These are phyloP conservation scores for Dendrobium catenatum DNA, from an alignment of 106 monocot genomes.

Conservation along the genomic window DNA sequence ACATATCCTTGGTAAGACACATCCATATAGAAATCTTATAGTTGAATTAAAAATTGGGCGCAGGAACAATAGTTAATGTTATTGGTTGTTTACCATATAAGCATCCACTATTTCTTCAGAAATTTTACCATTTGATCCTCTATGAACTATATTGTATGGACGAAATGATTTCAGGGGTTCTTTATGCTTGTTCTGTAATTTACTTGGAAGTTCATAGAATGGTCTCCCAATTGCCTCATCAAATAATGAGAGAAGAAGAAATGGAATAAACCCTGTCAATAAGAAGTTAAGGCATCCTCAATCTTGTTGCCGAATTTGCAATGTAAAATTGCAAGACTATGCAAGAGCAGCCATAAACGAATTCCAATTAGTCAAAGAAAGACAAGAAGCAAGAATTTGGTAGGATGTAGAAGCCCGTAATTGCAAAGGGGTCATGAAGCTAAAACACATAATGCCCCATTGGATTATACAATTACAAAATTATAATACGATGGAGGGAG, in stretches of 20 bases:
- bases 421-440: not conserved
- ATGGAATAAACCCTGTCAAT: conserved; percentile 23
- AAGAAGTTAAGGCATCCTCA: not conserved
- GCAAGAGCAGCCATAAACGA: not conserved
- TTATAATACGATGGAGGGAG: too few relatives aligned
- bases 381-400: not conserved
- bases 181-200: conserved; percentile 25
- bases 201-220: conserved; percentile 61
- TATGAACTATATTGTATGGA: conserved; percentile 79
- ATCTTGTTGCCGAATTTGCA: not conserved
- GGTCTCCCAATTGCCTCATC: conserved; percentile 35
- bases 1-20: too few relatives aligned
- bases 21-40: too few relatives aligned
- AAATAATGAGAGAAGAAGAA: conserved; percentile 32
- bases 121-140: conserved; percentile 87
- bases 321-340: not conserved
- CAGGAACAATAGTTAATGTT: not conserved
- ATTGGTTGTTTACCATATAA: conserved; percentile 45
- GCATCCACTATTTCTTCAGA: conserved; percentile 80
- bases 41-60: not conserved
- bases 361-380: not conserved
- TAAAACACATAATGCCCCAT: not conserved
- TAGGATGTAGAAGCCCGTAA: not conserved
- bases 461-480: too few relatives aligned
- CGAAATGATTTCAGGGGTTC: conserved; percentile 50